Percentiles rank a stretch among this genome's conserved stretches.
These are phyloP conservation scores for Russula emetica DNA, from an alignment of 768 basidiomycete species.

Conservation along the genomic window DNA sequence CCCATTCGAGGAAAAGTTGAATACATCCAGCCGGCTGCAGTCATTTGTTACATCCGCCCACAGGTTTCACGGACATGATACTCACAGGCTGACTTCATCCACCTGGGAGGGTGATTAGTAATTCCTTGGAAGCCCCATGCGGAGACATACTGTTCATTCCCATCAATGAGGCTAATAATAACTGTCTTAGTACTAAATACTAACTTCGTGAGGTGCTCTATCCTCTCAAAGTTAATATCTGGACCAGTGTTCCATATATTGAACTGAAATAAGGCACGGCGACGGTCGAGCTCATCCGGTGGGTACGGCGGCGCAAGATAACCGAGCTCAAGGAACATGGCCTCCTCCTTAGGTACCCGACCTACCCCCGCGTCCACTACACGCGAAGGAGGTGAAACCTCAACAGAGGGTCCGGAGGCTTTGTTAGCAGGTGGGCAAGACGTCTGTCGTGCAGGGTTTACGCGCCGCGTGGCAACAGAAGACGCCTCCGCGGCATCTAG, in stretches of 20 bases:
- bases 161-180: slow-evolving; percentile 77
- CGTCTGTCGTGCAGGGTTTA: slow-evolving; percentile 56
- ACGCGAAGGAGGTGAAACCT: slow-evolving; percentile 30
- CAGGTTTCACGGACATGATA: slow-evolving; percentile 4
- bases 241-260: slow-evolving; percentile 84
- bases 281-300: slow-evolving; percentile 75
- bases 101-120: slow-evolving; percentile 42
- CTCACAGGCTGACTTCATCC: slow-evolving; percentile 88
- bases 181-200: slow-evolving; percentile 91
- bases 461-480: slow-evolving; percentile 48
- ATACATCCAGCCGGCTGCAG: slow-evolving; percentile 44
- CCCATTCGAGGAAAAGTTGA: slow-evolving; percentile 49
- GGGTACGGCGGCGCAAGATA: slow-evolving; percentile 81
- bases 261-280: slow-evolving; percentile 87
- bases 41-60: neutral
- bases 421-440: slow-evolving; percentile 57
- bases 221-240: slow-evolving; percentile 90
- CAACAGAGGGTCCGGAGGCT: neutral
- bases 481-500: slow-evolving; percentile 38
- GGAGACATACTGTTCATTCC: slow-evolving; percentile 65
- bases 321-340: slow-evolving; percentile 57
- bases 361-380: slow-evolving; percentile 36
- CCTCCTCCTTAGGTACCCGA: slow-evolving; percentile 61
- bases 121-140: neutral
- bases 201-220: slow-evolving; percentile 86